These are phyloP conservation scores for Plantago coronopus DNA, from an alignment of 305 asterid species.

Conservation along the genomic window DNA sequence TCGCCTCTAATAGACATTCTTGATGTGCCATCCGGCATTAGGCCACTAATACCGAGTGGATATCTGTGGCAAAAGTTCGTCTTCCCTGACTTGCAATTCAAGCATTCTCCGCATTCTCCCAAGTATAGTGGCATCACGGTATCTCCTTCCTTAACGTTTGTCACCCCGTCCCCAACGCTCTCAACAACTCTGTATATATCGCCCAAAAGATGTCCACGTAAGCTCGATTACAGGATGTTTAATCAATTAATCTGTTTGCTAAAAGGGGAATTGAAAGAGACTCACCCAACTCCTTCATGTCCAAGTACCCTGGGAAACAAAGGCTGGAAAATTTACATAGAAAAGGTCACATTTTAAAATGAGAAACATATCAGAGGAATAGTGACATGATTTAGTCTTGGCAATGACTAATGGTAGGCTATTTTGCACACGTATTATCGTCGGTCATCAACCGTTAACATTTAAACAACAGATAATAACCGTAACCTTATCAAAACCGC, in stretches of 20 bases:
- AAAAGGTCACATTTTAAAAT: neutral
- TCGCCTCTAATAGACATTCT: conserved; percentile 60
- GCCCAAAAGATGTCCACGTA: too few relatives aligned
- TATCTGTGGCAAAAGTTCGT: conserved; percentile 67
- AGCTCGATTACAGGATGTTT: too few relatives aligned
- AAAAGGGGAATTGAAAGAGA: too few relatives aligned
- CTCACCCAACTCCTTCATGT: conserved; percentile 80
- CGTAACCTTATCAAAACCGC: too few relatives aligned
- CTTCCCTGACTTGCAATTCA: conserved; percentile 58
- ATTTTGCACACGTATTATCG: too few relatives aligned
- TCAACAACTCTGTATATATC: conserved; percentile 53
- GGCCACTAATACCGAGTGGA: conserved; percentile 44
- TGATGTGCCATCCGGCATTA: conserved; percentile 58
- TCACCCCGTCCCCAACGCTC: conserved; percentile 56
- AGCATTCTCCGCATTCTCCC: conserved; percentile 71
- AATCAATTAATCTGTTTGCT: too few relatives aligned
- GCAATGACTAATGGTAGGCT: too few relatives aligned
- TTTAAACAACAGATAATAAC: too few relatives aligned
- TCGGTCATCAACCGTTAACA: too few relatives aligned
- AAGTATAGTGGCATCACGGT: conserved; percentile 59
- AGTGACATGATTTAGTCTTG: too few relatives aligned
- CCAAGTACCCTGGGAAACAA: conserved; percentile 69
- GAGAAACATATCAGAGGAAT: too few relatives aligned
- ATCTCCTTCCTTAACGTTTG: conserved; percentile 48
- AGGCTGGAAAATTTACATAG: conserved; percentile 42